phyloP scores from a whole-genome alignment of 2,329 filamentous ascomycete species.

The Penicillium sp. region DNA sequence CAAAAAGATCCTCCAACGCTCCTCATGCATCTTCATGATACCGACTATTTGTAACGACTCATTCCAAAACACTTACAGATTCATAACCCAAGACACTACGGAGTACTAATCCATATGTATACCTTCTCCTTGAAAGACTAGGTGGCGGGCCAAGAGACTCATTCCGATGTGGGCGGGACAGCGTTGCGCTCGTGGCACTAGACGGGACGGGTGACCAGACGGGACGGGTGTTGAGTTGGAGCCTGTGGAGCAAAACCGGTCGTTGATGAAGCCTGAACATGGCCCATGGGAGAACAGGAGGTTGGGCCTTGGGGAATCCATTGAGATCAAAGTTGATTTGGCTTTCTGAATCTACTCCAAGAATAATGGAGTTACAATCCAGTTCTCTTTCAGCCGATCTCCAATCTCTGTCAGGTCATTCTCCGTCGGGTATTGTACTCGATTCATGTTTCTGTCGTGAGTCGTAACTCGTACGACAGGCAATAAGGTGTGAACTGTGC shows the following conservation, averaged over 20 bases:
- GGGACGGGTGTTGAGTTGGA: background rate
- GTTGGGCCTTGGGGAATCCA: background rate
- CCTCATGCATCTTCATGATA: background rate
- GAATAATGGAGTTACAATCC: background rate
- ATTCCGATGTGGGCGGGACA: background rate
- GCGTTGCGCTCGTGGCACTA: conserved; percentile 20
- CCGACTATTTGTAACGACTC: background rate
- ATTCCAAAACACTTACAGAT: background rate
- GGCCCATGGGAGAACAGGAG: background rate
- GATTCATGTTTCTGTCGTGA: background rate
- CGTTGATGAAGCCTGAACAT: conserved; percentile 1
- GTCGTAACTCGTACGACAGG: background rate
- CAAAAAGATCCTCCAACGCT: background rate
- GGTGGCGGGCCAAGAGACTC: background rate
- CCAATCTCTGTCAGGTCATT: background rate
- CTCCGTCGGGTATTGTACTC: background rate
- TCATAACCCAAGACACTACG: background rate
- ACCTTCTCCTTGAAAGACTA: background rate
- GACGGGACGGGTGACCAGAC: conserved; percentile 4
- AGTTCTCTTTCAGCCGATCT: background rate
- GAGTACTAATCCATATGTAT: background rate
- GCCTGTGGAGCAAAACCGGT: background rate
- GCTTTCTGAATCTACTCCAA: background rate
- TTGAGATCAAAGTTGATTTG: background rate
- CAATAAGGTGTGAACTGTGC: conserved; percentile 25